Base-by-base conservation (phyloP, 495 filamentous ascomycete species). In the Neurospora sp. region DNA sequence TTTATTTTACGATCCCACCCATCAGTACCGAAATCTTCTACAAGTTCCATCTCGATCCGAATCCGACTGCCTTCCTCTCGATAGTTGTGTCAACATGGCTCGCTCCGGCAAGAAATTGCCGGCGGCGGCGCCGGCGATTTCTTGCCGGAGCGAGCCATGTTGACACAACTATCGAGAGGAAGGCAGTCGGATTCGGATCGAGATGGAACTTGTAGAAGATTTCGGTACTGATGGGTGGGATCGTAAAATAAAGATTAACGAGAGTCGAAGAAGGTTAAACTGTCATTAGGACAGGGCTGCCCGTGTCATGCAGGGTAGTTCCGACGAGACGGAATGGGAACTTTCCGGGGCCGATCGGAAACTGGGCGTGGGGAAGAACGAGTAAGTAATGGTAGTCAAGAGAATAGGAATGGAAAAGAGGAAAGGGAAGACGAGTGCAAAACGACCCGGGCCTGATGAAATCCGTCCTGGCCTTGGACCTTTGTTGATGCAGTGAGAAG, bases 231-330 rank as follows among this genome's bases (percentile, higher is more conserved):
- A 31, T 37, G 18, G 75, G 69, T 73, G 73, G 74, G 53, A 44
- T 71, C 72, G 27, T 69, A 71, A 78, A 75, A 38, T 40, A 41
- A 69, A 72, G 47, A 74, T 84, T 82, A 85, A 85, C 76, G 83
- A 86, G 75, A 82, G 83, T 85, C 76, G 76, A 80, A 80, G 84
- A 83, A 78, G 78, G 70, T 42, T 70, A 84, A 82, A 45, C 65
- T 69, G 74, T 72, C 76, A 84, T 86, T 84, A 85, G 78, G 84
- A 83, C 53, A 61, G 53, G 53, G 53, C 53, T 72, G 78, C 76
- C 47, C 77, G 70, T 75, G 78, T 78, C 78, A 77, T 77, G 44
- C 35, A 37, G 35, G 74, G 71, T 38, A 72, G 71, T 53, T 41
- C 69, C 27, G 41, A 71, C 18, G 70, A 27, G 9, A 65, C 18